Evolutionary conservation across 495 filamentous ascomycete genomes (phyloP), one percentile per base, ranked within the genome.

Genomic region (Neurospora sp.): DNA sequence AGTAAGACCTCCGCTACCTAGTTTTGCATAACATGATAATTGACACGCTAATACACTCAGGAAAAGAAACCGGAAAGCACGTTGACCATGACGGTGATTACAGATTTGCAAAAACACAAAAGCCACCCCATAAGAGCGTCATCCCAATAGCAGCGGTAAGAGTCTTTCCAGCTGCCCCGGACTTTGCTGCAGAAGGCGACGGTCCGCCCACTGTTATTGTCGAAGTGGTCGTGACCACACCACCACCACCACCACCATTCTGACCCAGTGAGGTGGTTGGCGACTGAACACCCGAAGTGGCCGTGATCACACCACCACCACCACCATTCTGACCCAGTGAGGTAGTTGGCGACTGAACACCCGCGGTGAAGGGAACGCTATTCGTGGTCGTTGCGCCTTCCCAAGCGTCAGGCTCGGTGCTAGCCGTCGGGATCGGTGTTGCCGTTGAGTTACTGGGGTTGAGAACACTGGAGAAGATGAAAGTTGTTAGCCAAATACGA

Each of bases 341-440:
- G 27, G 22, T 61, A 2, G 81, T 81, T 18, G 78, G 77, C 9
- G 81, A 78, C 3, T 76, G 69, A 39, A 85, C 75, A 9, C 80
- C 82, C 31, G 80, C 80, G 4, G 84, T 86, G 61, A 88, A 88
- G 0, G 86, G 86, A 4, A 85, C 78, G 3, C 79, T 78, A 1
- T 73, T 77, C 3, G 81, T 78, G 68, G 80, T 79, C 39, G 79
- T 83, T 0, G 87, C 89, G 69, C 84, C 84, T 20, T 78, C 78
- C 77, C 89, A 91, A 1, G 85, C 88, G 12, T 84, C 81, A 3
- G 80, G 78, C 38, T 87, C 83, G 0, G 83, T 80, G 0, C 82
- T 75, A 1, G 83, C 83, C 0, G 82, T 79, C 1, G 85, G 79
- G 40, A 85, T 78, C n/a, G 78, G 75, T 53, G 75, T 75, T 0